Evolutionary conservation across 257 asterid genomes (phyloP).

Genomic region (Misopates orontium): DNA sequence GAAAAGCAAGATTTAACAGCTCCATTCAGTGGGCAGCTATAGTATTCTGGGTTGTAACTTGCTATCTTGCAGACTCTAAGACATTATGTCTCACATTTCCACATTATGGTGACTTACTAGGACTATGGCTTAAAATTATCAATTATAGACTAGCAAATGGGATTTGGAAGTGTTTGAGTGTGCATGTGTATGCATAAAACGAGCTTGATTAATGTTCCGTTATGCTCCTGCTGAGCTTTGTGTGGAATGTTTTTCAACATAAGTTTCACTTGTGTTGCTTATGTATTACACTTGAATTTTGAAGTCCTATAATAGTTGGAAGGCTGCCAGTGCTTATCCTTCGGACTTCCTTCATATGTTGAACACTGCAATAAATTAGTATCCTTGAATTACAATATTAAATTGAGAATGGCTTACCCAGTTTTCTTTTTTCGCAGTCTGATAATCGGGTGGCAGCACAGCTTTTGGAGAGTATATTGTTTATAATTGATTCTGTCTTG

Average conservation of each 20-base stretch:
- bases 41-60: neutral
- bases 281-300: conserved; percentile 2
- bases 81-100: neutral
- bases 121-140: conserved; percentile 7
- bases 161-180: conserved; percentile 14
- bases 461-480: conserved; percentile 92
- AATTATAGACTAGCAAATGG: conserved; percentile 13
- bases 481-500: conserved; percentile 84
- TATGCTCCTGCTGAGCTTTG: neutral
- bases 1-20: neutral
- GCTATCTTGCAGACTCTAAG: neutral
- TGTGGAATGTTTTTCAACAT: neutral
- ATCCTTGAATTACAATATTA: conserved; percentile 18
- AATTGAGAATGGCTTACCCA: conserved; percentile 13
- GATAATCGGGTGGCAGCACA: conserved; percentile 85
- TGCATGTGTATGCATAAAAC: conserved; percentile 12
- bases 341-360: conserved; percentile 22
- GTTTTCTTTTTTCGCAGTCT: conserved; percentile 53
- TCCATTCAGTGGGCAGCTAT: neutral
- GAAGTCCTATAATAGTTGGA: conserved; percentile 10
- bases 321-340: conserved; percentile 22
- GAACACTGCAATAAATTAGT: conserved; percentile 18
- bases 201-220: neutral
- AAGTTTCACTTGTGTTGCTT: conserved; percentile 2
- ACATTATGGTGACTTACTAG: conserved; percentile 1